These are phyloP conservation scores for Entoloma clypeatum DNA, from an alignment of 1,284 basidiomycete genomes.

Conservation along the genomic window DNA sequence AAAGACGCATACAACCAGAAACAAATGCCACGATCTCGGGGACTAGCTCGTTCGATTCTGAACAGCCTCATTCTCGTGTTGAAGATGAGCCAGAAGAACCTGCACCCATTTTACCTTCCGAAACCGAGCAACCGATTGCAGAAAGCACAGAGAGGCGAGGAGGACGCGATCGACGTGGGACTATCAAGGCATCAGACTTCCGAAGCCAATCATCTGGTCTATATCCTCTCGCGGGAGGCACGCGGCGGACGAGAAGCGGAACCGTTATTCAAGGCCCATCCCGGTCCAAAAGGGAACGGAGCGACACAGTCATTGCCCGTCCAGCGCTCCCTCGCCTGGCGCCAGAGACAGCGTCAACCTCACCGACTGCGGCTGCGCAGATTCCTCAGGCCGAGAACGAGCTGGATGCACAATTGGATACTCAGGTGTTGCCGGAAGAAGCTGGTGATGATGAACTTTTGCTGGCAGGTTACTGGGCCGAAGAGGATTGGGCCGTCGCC, in stretches of 20 bases:
- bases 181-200: slow-evolving; percentile 46
- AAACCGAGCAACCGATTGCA: slow-evolving; percentile 8
- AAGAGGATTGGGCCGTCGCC: slow-evolving; percentile 28
- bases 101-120: slow-evolving; percentile 12
- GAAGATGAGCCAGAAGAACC: slow-evolving; percentile 7
- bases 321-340: slow-evolving; percentile 1
- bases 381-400: background rate
- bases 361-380: slow-evolving; percentile 9
- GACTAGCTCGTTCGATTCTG: slow-evolving; percentile 13
- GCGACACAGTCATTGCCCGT: slow-evolving; percentile 21
- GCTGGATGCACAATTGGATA: too few species aligned
- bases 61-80: slow-evolving; percentile 10
- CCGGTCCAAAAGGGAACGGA: slow-evolving; percentile 20
- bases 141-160: slow-evolving; percentile 14
- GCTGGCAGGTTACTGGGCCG: slow-evolving; percentile 21
- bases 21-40: slow-evolving; percentile 7
- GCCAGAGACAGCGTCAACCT: slow-evolving; percentile 1
- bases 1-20: too few species aligned
- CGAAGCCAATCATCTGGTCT: slow-evolving; percentile 8
- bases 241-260: slow-evolving; percentile 37
- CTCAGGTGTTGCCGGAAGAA: slow-evolving; percentile 1
- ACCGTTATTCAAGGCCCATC: slow-evolving; percentile 30
- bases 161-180: slow-evolving; percentile 42
- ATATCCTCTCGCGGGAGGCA: slow-evolving; percentile 12
- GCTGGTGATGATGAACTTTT: slow-evolving; percentile 4